These are phyloP conservation scores for Fusarium udum DNA, from an alignment of 2,329 filamentous ascomycete genomes.

Conservation along the genomic window DNA sequence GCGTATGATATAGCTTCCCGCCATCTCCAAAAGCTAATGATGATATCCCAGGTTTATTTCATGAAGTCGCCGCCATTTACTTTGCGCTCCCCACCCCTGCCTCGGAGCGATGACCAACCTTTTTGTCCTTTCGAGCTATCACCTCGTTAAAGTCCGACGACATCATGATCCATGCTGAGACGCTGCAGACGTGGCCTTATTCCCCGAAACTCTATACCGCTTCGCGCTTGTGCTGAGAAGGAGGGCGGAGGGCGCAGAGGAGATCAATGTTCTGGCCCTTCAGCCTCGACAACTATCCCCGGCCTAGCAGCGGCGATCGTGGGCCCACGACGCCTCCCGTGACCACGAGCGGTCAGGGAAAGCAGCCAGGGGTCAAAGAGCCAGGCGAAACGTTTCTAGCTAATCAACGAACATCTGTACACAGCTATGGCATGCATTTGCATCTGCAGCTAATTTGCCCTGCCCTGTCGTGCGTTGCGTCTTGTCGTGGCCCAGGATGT, in stretches of 20 bases:
- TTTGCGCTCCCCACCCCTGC: background rate
- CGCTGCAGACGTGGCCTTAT: conserved; percentile 20
- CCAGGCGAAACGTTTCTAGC: conserved; percentile 28
- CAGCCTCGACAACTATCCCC: conserved; percentile 30
- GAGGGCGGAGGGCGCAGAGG: conserved; percentile 18
- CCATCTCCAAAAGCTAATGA: conserved; percentile 15
- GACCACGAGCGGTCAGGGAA: conserved; percentile 43
- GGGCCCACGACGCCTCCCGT: conserved; percentile 39
- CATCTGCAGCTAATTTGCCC: conserved; percentile 45
- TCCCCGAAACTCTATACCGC: conserved; percentile 17
- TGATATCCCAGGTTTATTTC: conserved; percentile 22
- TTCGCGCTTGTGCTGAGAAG: background rate
- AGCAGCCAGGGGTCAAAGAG: conserved; percentile 22
- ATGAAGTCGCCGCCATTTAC: conserved; percentile 36
- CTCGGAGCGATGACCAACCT: background rate
- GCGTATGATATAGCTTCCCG: conserved; percentile 24
- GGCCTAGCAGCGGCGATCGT: conserved; percentile 43
- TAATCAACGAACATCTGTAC: conserved; percentile 42
- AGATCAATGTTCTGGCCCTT: conserved; percentile 29
- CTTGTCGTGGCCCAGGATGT: conserved; percentile 35
- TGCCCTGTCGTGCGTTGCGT: conserved; percentile 33
- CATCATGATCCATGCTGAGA: conserved; percentile 1
- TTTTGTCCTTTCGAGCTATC: conserved; percentile 17
- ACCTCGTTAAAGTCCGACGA: background rate
- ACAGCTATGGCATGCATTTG: conserved; percentile 47